phyloP scores from a whole-genome alignment of 1,139 yeast species.

The Ogataea hybrid region DNA sequence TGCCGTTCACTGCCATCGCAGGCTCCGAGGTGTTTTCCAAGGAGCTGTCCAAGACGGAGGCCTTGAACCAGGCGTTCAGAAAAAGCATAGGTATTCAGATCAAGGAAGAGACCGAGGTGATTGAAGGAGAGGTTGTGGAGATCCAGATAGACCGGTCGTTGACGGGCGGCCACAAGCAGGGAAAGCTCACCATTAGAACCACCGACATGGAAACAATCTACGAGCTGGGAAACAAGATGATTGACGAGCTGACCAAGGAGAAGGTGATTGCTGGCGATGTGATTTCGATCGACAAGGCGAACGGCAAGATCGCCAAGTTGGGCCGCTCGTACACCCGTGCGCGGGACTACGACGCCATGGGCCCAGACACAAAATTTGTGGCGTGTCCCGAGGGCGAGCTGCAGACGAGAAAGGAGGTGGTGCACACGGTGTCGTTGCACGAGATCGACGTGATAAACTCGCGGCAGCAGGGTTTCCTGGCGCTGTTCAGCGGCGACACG shows the following conservation, averaged over 20 bases:
- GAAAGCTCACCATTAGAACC: slow-evolving; percentile 93
- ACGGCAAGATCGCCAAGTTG: slow-evolving; percentile 89
- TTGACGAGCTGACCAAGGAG: slow-evolving; percentile 92
- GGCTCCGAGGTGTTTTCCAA: slow-evolving; percentile 92
- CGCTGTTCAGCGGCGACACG: slow-evolving; percentile 94
- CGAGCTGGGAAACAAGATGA: slow-evolving; percentile 96
- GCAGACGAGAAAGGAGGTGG: slow-evolving; percentile 92
- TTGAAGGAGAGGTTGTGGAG: slow-evolving; percentile 98
- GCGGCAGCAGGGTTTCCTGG: slow-evolving; percentile 96
- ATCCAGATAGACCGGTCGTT: slow-evolving; percentile 95
- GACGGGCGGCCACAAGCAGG: slow-evolving; percentile 98
- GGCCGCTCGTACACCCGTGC: slow-evolving; percentile 97
- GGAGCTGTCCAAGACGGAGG: slow-evolving; percentile 92
- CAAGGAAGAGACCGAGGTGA: slow-evolving; percentile 94
- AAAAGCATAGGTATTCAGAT: slow-evolving; percentile 93
- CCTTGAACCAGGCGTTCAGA: slow-evolving; percentile 92
- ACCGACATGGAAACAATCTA: slow-evolving; percentile 99
- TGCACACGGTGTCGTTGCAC: slow-evolving; percentile 93
- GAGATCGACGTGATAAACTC: slow-evolving; percentile 98
- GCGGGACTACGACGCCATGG: slow-evolving; percentile 99
- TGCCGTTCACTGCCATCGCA: slow-evolving; percentile 93
- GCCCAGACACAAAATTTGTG: slow-evolving; percentile 95
- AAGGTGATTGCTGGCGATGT: slow-evolving; percentile 98
- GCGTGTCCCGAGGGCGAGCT: slow-evolving; percentile 99
- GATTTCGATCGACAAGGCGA: slow-evolving; percentile 90